Evolutionary conservation across 768 basidiomycete genomes (phyloP).

Genomic region (Boletus vermiculosoides): DNA sequence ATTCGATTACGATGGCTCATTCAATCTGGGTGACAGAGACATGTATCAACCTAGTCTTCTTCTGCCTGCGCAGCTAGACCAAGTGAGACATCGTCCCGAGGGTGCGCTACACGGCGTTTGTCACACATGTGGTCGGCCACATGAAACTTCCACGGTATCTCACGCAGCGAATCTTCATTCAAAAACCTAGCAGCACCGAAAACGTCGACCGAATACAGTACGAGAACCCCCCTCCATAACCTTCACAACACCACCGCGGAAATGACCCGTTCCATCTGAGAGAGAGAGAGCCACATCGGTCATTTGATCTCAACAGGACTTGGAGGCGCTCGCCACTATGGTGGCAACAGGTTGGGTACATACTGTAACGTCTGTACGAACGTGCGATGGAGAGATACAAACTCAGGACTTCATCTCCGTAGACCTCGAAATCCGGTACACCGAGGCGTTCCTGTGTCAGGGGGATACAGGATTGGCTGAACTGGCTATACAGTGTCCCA

Average conservation of each 20-base stretch:
- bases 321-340: conserved; percentile 12
- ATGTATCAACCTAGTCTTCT: neutral
- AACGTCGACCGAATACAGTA: conserved; percentile 8
- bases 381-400: conserved; percentile 26
- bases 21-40: conserved; percentile 6
- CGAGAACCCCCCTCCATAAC: conserved; percentile 3
- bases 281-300: conserved; percentile 12
- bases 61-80: neutral
- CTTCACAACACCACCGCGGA: conserved; percentile 20
- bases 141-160: conserved; percentile 2
- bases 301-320: conserved; percentile 17
- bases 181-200: conserved; percentile 8
- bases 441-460: conserved; percentile 31
- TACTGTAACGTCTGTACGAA: conserved; percentile 20
- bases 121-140: conserved; percentile 3
- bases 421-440: conserved; percentile 23
- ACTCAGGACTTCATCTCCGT: conserved; percentile 28
- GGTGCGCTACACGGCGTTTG: neutral
- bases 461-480: conserved; percentile 15
- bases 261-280: conserved; percentile 15
- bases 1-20: conserved; percentile 2
- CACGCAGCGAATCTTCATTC: conserved; percentile 3
- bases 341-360: conserved; percentile 6
- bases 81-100: neutral
- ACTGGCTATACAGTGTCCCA: conserved; percentile 25